phyloP scores from a whole-genome alignment of 495 filamentous ascomycete genomes.

The Aspergillus cavernicola region DNA sequence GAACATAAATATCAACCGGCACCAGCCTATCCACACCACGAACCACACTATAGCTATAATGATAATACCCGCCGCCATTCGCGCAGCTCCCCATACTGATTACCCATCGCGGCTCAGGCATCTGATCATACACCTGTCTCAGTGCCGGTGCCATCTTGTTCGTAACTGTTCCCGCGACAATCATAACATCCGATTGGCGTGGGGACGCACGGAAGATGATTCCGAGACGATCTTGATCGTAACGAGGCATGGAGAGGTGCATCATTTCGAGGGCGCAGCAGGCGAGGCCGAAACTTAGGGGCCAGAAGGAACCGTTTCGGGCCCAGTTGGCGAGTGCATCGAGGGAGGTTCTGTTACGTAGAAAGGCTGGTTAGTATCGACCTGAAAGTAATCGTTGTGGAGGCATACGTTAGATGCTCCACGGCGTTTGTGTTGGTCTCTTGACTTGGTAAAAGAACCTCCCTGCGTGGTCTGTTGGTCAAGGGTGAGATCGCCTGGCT shows the following conservation, averaged over 20 bases:
- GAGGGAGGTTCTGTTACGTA: not conserved
- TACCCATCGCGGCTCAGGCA: constrained; percentile 95
- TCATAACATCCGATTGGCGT: constrained; percentile 96
- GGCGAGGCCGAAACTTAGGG: constrained; percentile 95
- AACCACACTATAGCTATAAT: constrained; percentile 91
- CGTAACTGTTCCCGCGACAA: constrained; percentile 90
- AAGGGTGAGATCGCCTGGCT: no score
- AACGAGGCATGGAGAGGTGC: constrained; percentile 92
- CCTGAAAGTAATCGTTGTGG: not conserved
- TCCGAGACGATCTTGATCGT: constrained; percentile 91
- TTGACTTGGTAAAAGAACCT: no score
- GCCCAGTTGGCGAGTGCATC: constrained; percentile 54
- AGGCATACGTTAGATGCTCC: not conserved
- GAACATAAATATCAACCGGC: constrained; percentile 93
- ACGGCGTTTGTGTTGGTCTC: no score
- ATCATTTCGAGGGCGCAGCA: constrained; percentile 99
- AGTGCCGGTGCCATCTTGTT: constrained; percentile 98
- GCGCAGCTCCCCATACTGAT: constrained; percentile 93
- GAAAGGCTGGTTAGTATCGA: not conserved
- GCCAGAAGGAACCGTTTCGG: constrained; percentile 89
- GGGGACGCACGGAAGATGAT: constrained; percentile 97
- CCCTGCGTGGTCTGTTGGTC: no score
- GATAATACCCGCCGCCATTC: constrained; percentile 95
- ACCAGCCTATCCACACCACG: constrained; percentile 92
- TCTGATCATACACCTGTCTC: constrained; percentile 94